Evolutionary conservation across 179 eudicot genomes (phyloP).

Genomic region (Beta corolliflora): DNA sequence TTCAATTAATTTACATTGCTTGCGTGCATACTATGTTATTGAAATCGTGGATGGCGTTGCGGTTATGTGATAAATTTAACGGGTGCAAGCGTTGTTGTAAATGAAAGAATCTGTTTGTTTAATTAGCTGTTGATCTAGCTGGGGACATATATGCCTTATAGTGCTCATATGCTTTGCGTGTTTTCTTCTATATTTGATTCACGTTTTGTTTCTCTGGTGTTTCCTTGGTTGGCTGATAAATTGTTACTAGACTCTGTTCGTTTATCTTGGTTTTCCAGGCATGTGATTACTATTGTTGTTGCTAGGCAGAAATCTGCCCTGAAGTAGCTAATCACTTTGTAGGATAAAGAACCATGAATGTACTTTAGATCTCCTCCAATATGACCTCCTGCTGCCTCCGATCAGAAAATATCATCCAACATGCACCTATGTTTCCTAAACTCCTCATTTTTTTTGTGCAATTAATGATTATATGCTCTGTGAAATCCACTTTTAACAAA

Average conservation of each 20-base stretch:
- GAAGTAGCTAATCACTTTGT: not conserved
- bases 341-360: not conserved
- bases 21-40: conserved; percentile 10
- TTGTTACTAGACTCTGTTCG: not conserved
- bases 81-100: not conserved
- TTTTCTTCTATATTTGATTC: not conserved
- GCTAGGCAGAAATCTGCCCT: not conserved
- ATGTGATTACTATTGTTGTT: not conserved
- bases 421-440: no score
- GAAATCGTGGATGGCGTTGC: not conserved
- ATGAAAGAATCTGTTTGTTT: not conserved
- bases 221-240: not conserved
- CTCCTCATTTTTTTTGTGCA: no score
- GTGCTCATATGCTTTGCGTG: not conserved
- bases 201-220: not conserved
- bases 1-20: not conserved
- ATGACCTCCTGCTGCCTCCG: no score
- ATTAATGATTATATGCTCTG: no score
- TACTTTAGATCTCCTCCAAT: no score
- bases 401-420: no score
- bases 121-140: not conserved
- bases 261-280: not conserved
- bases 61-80: not conserved
- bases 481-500: no score
- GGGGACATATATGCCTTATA: not conserved